Base-by-base conservation (phyloP, 148 eudicot species). In the Silene latifolia region DNA sequence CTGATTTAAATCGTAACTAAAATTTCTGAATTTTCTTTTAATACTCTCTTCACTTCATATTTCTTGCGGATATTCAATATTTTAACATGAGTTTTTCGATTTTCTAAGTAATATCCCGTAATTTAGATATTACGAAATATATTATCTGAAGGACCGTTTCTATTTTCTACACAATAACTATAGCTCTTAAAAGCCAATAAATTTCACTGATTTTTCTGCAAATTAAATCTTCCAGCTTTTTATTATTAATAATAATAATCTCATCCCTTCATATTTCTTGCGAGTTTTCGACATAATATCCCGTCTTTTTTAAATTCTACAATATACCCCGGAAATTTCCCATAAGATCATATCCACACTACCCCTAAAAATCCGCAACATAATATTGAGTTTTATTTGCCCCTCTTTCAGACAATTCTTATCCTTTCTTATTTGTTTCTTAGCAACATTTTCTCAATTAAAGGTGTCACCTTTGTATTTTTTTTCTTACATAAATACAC, bases 361-460 rank as follows among this genome's bases (percentile, higher is more conserved):
- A 8, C 47, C 23, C 23, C 23, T 35, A 1, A 23, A 66, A 39
- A 35, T 66, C 18, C 51, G n/a, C 47, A 66, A 46, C 48, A 66
- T 15, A 29, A 0, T 32, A 32, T n/a, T 35, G 4, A 4, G 13
- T 66, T 66, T 66, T n/a, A 66, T 6, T 39, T 25, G 9, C 14
- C 19, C 20, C 8, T 35, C 20, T 66, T n/a, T 66, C 23, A 66
- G 51, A 66, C 68, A 64, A 64, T 29, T 32, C 46, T 64, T 64
- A 35, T 66, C 51, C 44, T 35, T 39, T 35, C 4, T 17, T 39
- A 8, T 3, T 32, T 65, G 19, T 13, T 14, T 65, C 42, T 66
- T 66, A 66, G 11, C 69, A 35, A 15, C 46, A 32, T 32, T 32
- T 32, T 59, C 10, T 7, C 47, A 35, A 18, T 65, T 32, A 65